Conservation (phyloP, 768 basidiomycete species). For the Boletus huronensis region DNA sequence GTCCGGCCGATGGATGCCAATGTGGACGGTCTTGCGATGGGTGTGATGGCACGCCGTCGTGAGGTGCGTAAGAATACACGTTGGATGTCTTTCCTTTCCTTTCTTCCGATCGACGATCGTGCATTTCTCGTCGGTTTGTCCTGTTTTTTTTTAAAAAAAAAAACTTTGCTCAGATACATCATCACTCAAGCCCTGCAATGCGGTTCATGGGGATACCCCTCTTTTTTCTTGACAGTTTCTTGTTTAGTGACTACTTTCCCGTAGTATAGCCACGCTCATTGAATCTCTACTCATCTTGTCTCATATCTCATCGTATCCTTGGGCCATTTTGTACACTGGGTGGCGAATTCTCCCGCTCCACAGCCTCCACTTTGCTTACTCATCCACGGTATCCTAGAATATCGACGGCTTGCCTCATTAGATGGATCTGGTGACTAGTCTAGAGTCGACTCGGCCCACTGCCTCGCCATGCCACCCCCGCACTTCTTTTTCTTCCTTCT, state of each 20-base stretch:
- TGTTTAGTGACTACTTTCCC: not conserved
- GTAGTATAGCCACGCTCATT: not conserved
- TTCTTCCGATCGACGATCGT: not conserved
- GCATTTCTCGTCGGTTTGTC: not conserved
- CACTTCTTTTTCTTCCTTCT: too few relatives aligned
- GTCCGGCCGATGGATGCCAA: conserved; percentile 50
- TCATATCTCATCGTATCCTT: not conserved
- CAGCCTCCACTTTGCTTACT: too few relatives aligned
- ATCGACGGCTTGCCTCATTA: too few relatives aligned
- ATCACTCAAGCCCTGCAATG: not conserved
- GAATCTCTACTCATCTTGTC: not conserved
- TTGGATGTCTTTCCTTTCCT: not conserved
- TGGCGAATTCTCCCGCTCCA: too few relatives aligned
- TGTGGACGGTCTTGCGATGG: conserved; percentile 59
- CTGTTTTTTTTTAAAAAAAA: not conserved
- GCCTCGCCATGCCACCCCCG: too few relatives aligned
- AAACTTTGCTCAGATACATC: too few relatives aligned
- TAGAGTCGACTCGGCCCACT: too few relatives aligned
- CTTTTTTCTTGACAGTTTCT: not conserved
- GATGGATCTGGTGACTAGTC: too few relatives aligned
- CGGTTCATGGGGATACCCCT: not conserved
- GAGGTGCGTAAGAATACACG: not conserved
- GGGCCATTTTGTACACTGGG: too few relatives aligned
- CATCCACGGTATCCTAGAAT: too few relatives aligned
- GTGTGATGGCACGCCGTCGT: conserved; percentile 27